phyloP scores from a whole-genome alignment of 75 land plant species.

The Gnetum montanum region DNA sequence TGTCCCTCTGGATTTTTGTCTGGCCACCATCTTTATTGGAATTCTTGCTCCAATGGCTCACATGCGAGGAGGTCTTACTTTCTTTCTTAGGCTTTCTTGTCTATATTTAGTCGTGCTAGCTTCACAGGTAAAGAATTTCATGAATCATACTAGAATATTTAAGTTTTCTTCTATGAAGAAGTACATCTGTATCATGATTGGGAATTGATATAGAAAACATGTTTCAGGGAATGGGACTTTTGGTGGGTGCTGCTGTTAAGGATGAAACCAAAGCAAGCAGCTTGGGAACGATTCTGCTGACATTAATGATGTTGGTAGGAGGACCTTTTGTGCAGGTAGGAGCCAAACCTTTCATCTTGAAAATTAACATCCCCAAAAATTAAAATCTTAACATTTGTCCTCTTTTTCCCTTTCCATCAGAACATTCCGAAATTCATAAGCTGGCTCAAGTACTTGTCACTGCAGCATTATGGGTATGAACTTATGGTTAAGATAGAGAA shows the following conservation, averaged over 20 bases:
- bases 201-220: too few relatives aligned
- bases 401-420: neutral
- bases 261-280: conserved; percentile 17
- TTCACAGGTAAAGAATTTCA: conserved; percentile 30
- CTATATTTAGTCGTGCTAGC: conserved; percentile 15
- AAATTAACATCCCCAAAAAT: too few relatives aligned
- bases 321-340: conserved; percentile 13
- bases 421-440: conserved; percentile 2
- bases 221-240: conserved; percentile 16
- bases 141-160: too few relatives aligned
- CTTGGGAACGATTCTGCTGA: conserved; percentile 6
- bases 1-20: conserved; percentile 21
- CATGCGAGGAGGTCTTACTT: conserved; percentile 6
- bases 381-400: neutral
- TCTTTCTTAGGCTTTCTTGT: conserved; percentile 8
- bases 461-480: conserved; percentile 4
- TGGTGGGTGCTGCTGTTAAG: conserved; percentile 15
- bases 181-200: too few relatives aligned
- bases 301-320: conserved; percentile 9
- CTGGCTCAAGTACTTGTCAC: conserved; percentile 11
- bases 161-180: too few relatives aligned
- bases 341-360: too few relatives aligned
- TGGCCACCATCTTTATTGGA: conserved; percentile 16
- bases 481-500: conserved; percentile 12
- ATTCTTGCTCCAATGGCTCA: conserved; percentile 26